Percentiles rank a stretch among this genome's conserved stretches.
Conservation (phyloP, 2,329 filamentous ascomycete genomes). For the Hymenoscyphus scutula region DNA sequence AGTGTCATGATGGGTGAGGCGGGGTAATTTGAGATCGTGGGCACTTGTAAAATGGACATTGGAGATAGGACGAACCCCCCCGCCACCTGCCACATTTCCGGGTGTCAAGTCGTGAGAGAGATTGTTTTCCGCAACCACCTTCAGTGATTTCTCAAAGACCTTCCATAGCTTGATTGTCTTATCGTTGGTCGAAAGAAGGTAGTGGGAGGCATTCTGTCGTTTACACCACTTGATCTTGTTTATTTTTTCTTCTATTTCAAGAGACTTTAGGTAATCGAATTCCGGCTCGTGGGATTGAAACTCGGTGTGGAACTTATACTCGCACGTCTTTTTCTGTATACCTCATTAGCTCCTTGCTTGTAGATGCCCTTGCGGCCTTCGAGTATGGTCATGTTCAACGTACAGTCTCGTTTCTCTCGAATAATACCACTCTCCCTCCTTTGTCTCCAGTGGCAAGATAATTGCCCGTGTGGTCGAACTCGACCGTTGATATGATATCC, state of each 20-base stretch:
- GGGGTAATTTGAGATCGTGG: constrained; percentile 84
- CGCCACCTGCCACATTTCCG: constrained; percentile 64
- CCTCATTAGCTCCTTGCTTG: constrained; percentile 35
- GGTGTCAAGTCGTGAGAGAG: constrained; percentile 92
- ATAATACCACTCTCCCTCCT: constrained; percentile 79
- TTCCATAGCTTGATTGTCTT: constrained; percentile 99
- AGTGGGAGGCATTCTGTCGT: constrained; percentile 97
- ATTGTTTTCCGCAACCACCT: constrained; percentile 98
- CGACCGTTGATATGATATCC: constrained; percentile 88
- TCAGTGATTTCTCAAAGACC: constrained; percentile 98
- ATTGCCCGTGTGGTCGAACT: constrained; percentile 87
- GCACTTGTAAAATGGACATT: constrained; percentile 75
- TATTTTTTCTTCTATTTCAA: constrained; percentile 99
- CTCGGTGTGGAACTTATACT: constrained; percentile 99
- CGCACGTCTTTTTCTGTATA: constrained; percentile 95
- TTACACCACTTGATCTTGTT: constrained; percentile 99
- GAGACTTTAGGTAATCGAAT: constrained; percentile 98
- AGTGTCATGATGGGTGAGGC: constrained; percentile 96
- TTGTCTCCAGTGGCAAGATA: constrained; percentile 90
- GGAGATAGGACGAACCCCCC: constrained; percentile 69
- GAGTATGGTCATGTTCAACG: constrained; percentile 23
- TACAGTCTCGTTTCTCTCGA: constrained; percentile 94
- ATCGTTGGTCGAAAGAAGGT: constrained; percentile 96
- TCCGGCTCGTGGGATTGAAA: constrained; percentile 99
- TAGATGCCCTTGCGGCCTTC: not conserved